Base-by-base conservation (phyloP, 805 yeast species). In the Scheffersomyces ergatensis region DNA sequence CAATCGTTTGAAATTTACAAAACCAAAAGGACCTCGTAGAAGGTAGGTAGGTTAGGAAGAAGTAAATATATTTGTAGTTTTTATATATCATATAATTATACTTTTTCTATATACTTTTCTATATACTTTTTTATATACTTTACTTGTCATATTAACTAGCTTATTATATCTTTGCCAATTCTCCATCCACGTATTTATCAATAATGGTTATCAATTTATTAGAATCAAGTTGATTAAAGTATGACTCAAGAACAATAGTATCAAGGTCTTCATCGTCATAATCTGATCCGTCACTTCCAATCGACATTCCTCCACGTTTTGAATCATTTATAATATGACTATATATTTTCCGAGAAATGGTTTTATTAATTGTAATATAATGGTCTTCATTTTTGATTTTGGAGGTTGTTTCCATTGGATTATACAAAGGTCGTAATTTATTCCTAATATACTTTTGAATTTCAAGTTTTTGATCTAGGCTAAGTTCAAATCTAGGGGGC, bases 11-110 rank as follows among this genome's bases (percentile, higher is more conserved):
- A 76, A 65, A 46, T 67, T 70, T 43, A 58, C 65, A 43, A 83
- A 79, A 62, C 93, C 93, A 34, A 77, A 74, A 50, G 89, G 90
- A 12, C 92, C 93, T 27, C 75, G 83, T 52, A 60, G 75, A 41
- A 62, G 71, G 47, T 70, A 49, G 45, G 12, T 15, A 26, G n/a
- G n/a, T n/a, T n/a, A n/a, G n/a, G n/a, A n/a, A n/a, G n/a, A n/a
- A n/a, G n/a, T n/a, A n/a, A n/a, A n/a, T n/a, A n/a, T n/a, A n/a
- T n/a, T n/a, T n/a, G n/a, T n/a, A n/a, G n/a, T n/a, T n/a, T n/a
- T n/a, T n/a, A n/a, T n/a, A n/a, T n/a, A n/a, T n/a, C n/a, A n/a
- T n/a, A n/a, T n/a, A n/a, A n/a, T n/a, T n/a, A n/a, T n/a, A n/a
- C n/a, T n/a, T n/a, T n/a, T n/a, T n/a, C 11, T 23, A 23, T 23